Conservation (phyloP, 169 alveolate genomes). For the Toxoplasma gondii region DNA sequence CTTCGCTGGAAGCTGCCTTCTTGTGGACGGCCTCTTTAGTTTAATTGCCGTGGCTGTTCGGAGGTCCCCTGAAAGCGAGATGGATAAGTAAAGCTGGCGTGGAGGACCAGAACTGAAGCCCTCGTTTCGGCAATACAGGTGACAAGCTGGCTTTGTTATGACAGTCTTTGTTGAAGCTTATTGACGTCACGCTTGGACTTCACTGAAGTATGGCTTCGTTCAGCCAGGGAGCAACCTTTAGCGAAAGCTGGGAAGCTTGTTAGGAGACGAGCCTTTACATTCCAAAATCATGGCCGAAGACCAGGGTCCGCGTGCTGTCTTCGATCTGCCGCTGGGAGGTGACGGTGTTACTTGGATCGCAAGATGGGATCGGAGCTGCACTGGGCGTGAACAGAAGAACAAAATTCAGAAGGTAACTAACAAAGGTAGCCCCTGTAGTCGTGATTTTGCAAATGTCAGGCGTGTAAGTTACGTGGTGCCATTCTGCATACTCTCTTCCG, state of each 20-base stretch:
- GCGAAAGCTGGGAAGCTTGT: too few species aligned
- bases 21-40: neutral
- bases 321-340: neutral
- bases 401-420: neutral
- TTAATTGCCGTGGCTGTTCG: neutral
- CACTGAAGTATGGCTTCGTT: neutral
- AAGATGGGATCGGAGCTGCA: neutral
- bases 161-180: neutral
- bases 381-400: neutral
- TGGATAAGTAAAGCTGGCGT: neutral
- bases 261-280: neutral
- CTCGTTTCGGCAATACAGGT: neutral
- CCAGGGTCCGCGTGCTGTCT: neutral
- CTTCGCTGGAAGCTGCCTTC: slow-evolving; percentile 30
- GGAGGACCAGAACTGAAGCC: neutral
- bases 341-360: neutral
- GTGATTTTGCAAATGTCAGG: neutral
- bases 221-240: neutral
- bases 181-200: neutral
- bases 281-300: neutral
- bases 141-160: too few species aligned
- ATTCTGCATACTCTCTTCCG: too few species aligned
- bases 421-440: neutral
- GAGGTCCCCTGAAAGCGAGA: neutral
- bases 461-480: neutral